Evolutionary conservation across 2,329 filamentous ascomycete genomes (phyloP).

Genomic region (Tolypocladium paradoxum): DNA sequence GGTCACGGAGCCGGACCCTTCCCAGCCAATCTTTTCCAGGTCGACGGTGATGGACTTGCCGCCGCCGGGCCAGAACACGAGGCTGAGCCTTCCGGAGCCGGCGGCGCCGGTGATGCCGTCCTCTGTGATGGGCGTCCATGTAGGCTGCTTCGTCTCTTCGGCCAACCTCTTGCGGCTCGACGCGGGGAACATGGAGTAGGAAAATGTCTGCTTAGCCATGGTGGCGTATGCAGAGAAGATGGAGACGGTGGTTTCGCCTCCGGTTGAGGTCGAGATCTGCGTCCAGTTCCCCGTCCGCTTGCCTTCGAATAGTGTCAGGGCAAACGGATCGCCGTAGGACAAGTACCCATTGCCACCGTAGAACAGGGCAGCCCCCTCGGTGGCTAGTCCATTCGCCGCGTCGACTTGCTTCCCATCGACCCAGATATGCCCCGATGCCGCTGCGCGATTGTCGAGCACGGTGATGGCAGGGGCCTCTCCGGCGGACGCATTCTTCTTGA

Average conservation of each 20-base stretch:
- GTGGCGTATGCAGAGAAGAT: constrained; percentile 12
- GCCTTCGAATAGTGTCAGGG: constrained; percentile 9
- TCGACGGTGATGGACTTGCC: constrained; percentile 6
- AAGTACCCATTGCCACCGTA: constrained; percentile 13
- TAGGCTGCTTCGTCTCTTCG: constrained; percentile 4
- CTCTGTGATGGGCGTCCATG: constrained; percentile 6
- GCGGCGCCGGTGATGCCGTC: constrained; percentile 8
- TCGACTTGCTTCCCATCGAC: constrained; percentile 3
- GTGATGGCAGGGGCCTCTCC: constrained; percentile 8
- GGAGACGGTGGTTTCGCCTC: constrained; percentile 5
- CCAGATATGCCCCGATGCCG: constrained; percentile 3
- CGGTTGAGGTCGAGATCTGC: constrained; percentile 11
- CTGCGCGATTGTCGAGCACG: constrained; percentile 11
- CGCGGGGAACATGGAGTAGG: constrained; percentile 10
- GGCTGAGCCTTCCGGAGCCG: constrained; percentile 6
- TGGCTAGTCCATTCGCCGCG: neutral
- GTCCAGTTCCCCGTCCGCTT: constrained; percentile 12
- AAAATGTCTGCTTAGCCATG: constrained; percentile 1
- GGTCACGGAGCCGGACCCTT: constrained; percentile 5
- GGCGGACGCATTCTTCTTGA: constrained; percentile 2
- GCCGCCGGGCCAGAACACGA: constrained; percentile 13
- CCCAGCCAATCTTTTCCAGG: constrained; percentile 8
- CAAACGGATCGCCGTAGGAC: constrained; percentile 8
- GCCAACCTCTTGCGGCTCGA: constrained; percentile 3
- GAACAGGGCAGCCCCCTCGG: constrained; percentile 4